Conservation (phyloP, 345 rosid genomes). For the Lepidium didymum region DNA sequence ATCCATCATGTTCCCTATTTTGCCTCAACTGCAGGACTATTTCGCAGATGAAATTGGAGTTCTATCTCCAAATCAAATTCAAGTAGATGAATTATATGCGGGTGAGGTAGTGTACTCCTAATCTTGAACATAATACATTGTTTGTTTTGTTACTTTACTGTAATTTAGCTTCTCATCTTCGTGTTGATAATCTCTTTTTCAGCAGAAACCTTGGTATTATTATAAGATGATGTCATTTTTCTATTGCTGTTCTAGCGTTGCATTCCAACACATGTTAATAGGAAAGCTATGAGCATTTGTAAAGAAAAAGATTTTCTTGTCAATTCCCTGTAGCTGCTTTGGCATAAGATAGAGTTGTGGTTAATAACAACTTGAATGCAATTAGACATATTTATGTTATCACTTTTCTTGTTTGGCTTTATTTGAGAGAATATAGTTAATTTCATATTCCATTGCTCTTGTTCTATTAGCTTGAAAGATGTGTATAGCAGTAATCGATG, state of each 20-base stretch:
- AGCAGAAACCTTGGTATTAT: neutral
- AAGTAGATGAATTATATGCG: conserved; percentile 79
- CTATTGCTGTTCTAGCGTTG: neutral
- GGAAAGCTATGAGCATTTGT: neutral
- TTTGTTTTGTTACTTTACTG: neutral
- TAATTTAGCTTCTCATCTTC: neutral
- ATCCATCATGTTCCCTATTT: neutral
- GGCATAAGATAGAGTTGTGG: neutral
- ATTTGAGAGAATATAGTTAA: neutral
- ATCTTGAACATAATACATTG: conserved; percentile 5
- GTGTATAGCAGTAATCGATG: neutral
- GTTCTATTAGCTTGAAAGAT: conserved; percentile 5
- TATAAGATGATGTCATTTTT: conserved; percentile 7
- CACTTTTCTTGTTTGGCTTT: neutral
- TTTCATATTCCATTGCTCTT: neutral
- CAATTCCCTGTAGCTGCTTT: neutral
- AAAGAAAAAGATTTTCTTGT: neutral
- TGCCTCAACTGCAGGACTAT: conserved; percentile 57
- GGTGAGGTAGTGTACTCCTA: conserved; percentile 87
- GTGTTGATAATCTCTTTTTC: neutral
- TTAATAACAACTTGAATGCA: neutral
- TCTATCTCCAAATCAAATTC: conserved; percentile 87
- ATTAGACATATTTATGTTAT: neutral
- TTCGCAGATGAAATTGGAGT: conserved; percentile 94
- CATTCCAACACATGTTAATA: conserved; percentile 3